Evolutionary conservation across 805 yeast species (phyloP).

Genomic region (Metschnikowia santaceciliae): DNA sequence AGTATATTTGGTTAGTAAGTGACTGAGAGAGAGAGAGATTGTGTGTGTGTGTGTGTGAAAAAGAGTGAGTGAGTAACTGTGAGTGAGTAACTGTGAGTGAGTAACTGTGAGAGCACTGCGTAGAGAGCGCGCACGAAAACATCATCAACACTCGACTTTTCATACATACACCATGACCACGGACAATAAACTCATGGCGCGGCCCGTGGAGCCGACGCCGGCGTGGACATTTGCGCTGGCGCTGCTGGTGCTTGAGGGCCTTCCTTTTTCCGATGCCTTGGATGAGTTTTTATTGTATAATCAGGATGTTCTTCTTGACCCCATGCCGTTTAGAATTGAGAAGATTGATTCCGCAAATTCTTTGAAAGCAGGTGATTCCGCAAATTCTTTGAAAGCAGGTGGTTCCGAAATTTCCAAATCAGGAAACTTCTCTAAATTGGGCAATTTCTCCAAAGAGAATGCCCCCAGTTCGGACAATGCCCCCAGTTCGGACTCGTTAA

Average conservation of each 20-base stretch:
- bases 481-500: constrained; percentile 7
- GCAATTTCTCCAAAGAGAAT: too few species aligned
- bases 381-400: too few species aligned
- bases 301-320: constrained; percentile 25
- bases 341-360: too few species aligned
- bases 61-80: too few species aligned
- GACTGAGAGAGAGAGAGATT: too few species aligned
- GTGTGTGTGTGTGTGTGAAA: too few species aligned
- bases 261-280: constrained; percentile 32
- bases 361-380: too few species aligned
- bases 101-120: background rate
- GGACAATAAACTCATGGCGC: background rate
- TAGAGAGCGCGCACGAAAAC: background rate
- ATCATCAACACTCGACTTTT: background rate
- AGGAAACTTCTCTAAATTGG: too few species aligned
- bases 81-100: too few species aligned
- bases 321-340: constrained; percentile 25
- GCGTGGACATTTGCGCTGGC: constrained; percentile 41
- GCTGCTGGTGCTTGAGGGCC: constrained; percentile 15
- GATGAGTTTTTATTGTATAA: constrained; percentile 38
- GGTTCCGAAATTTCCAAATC: too few species aligned
- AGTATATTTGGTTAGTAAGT: too few species aligned
- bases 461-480: background rate
- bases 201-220: constrained; percentile 16
- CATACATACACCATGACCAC: background rate